phyloP scores from a whole-genome alignment of 2,329 filamentous ascomycete species.

The Exserohilum turcica region DNA sequence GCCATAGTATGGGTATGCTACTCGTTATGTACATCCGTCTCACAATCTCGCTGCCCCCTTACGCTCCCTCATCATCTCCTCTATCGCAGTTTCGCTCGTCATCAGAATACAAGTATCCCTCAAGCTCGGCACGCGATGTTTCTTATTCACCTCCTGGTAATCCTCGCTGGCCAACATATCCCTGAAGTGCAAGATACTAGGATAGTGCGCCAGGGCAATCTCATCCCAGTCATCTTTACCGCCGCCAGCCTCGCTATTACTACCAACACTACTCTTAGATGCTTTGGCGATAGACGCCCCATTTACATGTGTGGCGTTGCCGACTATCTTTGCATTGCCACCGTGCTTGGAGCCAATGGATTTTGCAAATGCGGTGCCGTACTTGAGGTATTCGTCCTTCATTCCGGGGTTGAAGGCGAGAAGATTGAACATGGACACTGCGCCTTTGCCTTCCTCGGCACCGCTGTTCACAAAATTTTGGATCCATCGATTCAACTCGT shows the following conservation, averaged over 20 bases:
- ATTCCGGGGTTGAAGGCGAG: conserved; percentile 61
- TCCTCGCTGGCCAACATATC: conserved; percentile 64
- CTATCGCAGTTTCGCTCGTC: conserved; percentile 56
- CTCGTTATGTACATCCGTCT: background rate
- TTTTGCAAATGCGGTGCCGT: conserved; percentile 60
- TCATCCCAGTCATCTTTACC: conserved; percentile 60
- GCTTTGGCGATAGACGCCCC: conserved; percentile 3
- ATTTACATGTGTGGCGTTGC: conserved; percentile 55
- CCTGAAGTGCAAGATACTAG: conserved; percentile 64
- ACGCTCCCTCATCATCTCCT: conserved; percentile 16
- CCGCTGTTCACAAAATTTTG: conserved; percentile 29
- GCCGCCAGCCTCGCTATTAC: conserved; percentile 8
- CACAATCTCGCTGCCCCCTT: conserved; percentile 16
- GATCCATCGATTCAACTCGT: conserved; percentile 60
- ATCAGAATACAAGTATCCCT: conserved; percentile 60
- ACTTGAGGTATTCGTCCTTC: conserved; percentile 61
- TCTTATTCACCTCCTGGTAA: conserved; percentile 64
- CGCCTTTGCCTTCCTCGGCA: conserved; percentile 39
- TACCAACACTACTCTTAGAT: conserved; percentile 12
- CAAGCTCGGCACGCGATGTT: conserved; percentile 57
- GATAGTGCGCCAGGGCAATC: conserved; percentile 68
- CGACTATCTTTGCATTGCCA: conserved; percentile 66
- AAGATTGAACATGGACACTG: conserved; percentile 68
- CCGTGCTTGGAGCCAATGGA: conserved; percentile 60
- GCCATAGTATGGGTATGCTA: no score